Evolutionary conservation across 305 asterid genomes (phyloP).

Genomic region (Euphrasia arctica): DNA sequence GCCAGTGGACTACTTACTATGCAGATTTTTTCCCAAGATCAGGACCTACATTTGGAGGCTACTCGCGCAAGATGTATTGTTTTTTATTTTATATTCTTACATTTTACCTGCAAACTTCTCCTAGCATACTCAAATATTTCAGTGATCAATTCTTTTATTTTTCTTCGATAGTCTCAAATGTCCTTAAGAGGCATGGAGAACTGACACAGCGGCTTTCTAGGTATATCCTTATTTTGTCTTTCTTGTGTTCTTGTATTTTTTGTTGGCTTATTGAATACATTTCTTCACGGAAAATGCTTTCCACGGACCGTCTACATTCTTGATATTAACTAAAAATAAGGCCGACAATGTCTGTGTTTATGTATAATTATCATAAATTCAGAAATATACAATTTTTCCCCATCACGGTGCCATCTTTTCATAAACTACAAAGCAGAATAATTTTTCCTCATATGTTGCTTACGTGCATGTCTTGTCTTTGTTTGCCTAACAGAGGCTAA

Average conservation of each 20-base stretch:
- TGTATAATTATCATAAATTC: background rate
- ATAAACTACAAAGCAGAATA: constrained; percentile 1
- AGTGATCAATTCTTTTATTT: background rate
- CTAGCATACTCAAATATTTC: background rate
- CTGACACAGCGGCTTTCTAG: constrained; percentile 1
- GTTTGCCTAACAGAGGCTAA: constrained; percentile 22
- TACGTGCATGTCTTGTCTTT: background rate
- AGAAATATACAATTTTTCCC: background rate
- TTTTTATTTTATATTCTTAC: background rate
- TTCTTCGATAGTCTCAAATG: background rate
- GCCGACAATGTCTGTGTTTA: background rate
- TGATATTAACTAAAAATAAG: background rate
- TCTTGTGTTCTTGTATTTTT: background rate
- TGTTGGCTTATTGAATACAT: background rate
- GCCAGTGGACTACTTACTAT: no score
- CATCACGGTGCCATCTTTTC: background rate
- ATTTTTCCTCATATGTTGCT: background rate
- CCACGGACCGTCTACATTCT: background rate
- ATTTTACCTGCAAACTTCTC: background rate
- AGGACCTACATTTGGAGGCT: no score
- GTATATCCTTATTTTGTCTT: background rate
- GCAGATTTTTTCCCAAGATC: no score
- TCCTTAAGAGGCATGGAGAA: constrained; percentile 3
- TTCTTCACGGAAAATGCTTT: constrained; percentile 3
- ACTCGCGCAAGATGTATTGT: no score